Base-by-base conservation (phyloP, 2,329 filamentous ascomycete species). In the Xylaria sp. region DNA sequence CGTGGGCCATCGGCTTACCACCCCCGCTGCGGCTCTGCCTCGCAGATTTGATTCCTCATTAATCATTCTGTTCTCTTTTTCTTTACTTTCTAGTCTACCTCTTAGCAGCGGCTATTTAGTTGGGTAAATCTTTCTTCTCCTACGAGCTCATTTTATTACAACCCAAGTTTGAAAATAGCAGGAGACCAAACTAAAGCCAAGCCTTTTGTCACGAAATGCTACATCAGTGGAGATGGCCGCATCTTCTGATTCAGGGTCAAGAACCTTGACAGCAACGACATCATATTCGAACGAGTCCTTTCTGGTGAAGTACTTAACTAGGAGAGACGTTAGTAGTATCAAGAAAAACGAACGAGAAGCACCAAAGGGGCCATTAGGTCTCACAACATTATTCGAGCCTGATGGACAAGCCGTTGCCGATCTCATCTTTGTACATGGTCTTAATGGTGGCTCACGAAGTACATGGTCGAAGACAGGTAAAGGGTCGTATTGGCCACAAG, bases 381-480 rank as follows among this genome's bases (percentile, higher is more conserved):
- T 78, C 0, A 76, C 72, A 0, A 76, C 74, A 0, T 40, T 77
- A 3, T 54, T 70, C 2, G 65, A 69, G 1, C 76, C 76, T 1
- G 59, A 25, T 2, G 27, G 50, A 0, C 5, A 54, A 10, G 65
- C 44, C 21, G 60, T 73, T 0, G 74, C 71, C 0, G 78, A 81
- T 53, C 42, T 80, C 1, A 72, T 82, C n/a, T 82, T 83, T 60
- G 79, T 82, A 5, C 81, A 82, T 71, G 79, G 80, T 1, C 73
- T 82, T 5, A 78, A 80, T 13, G 81, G 81, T 0, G 78, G 78
- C 0, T 79, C 77, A 0, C 61, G 69, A 16, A 79, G 76, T 44
- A 82, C 81, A 1, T 82, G 80, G 81, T 77, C 72, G 25, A 73
- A 72, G 0, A 65, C 63, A 21, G 60, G 73, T 6, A 10, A 64